Evolutionary conservation across 1,284 basidiomycete genomes (phyloP), one percentile per base, ranked within the genome.

Genomic region (Ustilago tritici): DNA sequence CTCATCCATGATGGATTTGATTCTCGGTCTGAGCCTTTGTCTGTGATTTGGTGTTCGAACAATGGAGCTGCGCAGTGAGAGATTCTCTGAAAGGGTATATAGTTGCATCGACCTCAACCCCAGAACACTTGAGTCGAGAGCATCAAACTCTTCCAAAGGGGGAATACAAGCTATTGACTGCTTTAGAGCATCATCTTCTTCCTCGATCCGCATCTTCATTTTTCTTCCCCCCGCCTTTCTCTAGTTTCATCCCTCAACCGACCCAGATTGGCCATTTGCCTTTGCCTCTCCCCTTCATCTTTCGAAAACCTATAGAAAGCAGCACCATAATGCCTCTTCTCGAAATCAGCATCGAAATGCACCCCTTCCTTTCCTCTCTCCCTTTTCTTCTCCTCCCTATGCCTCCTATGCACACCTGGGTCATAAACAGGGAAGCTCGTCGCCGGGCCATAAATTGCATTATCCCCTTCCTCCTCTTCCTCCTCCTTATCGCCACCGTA

Each of bases 241-340:
- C 90, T 90, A 1, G 95, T 98, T 84, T 95, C 93, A 28, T 89
- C 88, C 46, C 93, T 88, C 12, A 89, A 89, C 9, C 88, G 85
- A 53, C 89, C 90, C 15, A 98, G 87, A 57, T 92, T 91, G 57
- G 93, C 92, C 93, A 95, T 93, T 87, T 97, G 92, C 61, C 88
- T 87, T 71, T 87, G 87, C 38, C 95, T 89, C 35, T 89, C 90
- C 67, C 92, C 91, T 79, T 94, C 93, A 81, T 96, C 93, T 0
- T 86, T 89, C 3, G 93, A 93, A 86, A 98, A 95, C 81, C 93
- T 91, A 85, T 95, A 96, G 87, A 93, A 93, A 0, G 91, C 95
- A 0, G 95, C 95, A 38, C 93, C 95, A 81, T 92, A 92, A n/a
- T 92, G 90, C 9, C 95, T 92, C 11, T 92, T 91, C 86, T 99